Conservation (phyloP, 2,329 filamentous ascomycete genomes). For the Madurella fahalii region DNA sequence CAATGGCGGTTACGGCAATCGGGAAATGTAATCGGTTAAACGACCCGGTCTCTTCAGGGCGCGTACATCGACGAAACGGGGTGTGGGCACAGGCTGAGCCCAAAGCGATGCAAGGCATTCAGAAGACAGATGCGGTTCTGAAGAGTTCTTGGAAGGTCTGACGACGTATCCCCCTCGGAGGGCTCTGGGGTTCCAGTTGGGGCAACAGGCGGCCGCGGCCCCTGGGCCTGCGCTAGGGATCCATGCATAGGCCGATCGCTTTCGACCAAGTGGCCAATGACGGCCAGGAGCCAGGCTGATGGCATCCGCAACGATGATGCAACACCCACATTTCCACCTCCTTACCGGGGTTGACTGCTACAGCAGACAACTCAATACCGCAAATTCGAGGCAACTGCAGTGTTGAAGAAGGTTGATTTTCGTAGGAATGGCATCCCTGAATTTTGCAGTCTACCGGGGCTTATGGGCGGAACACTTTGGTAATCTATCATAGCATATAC, state of each 20-base stretch:
- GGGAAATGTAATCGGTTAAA: slow-evolving; percentile 7
- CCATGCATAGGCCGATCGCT: slow-evolving; percentile 6
- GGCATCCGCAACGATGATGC: slow-evolving; percentile 8
- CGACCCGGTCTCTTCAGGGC: neutral
- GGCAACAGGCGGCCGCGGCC: slow-evolving; percentile 11
- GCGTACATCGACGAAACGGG: slow-evolving; percentile 3
- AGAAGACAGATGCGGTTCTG: neutral
- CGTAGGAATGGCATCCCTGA: too few species aligned
- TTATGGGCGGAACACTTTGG: too few species aligned
- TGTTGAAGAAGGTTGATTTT: too few species aligned
- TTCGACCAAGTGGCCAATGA: slow-evolving; percentile 16
- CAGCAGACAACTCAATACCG: too few species aligned
- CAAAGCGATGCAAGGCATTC: slow-evolving; percentile 2
- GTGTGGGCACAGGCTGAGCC: slow-evolving; percentile 4
- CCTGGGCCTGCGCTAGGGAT: slow-evolving; percentile 3
- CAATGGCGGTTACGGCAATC: slow-evolving; percentile 9
- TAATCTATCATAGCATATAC: too few species aligned
- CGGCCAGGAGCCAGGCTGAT: slow-evolving; percentile 5
- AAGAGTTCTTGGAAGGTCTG: neutral
- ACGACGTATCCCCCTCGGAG: slow-evolving; percentile 5
- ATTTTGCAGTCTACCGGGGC: too few species aligned
- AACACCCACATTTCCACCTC: too few species aligned
- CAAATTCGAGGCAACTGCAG: too few species aligned
- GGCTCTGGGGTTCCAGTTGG: slow-evolving; percentile 4
- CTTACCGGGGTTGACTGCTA: neutral